Evolutionary conservation across 2,329 filamentous ascomycete genomes (phyloP), one percentile per base, ranked within the genome.

Genomic region (Scortechinia acanthostroma): DNA sequence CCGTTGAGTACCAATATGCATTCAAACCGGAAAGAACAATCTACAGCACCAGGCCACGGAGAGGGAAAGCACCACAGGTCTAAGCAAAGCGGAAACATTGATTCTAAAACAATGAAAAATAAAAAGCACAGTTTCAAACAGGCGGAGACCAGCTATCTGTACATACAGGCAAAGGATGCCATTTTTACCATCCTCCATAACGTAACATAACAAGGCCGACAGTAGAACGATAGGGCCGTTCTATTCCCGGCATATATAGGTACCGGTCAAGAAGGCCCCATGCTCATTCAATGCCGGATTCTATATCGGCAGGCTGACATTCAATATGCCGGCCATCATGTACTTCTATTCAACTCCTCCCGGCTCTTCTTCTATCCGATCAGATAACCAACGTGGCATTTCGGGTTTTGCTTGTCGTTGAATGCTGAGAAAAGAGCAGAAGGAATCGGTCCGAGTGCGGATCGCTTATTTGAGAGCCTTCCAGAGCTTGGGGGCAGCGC

Each of bases 401-500:
- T n/a, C n/a, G n/a, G n/a, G n/a, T n/a, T n/a, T n/a, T n/a, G n/a
- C n/a, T n/a, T n/a, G n/a, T n/a, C n/a, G n/a, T n/a, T n/a, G n/a
- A n/a, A n/a, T n/a, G n/a, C n/a, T n/a, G n/a, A n/a, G n/a, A n/a
- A n/a, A n/a, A n/a, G n/a, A n/a, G n/a, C n/a, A n/a, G n/a, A n/a
- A n/a, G n/a, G n/a, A n/a, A n/a, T n/a, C n/a, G n/a, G n/a, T n/a
- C n/a, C n/a, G n/a, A n/a, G n/a, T 30, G 10, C 10, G 35, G 20
- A 17, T 19, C 35, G 44, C 71, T 78, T 95, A 97, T 80, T 91
- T 94, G 66, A 97, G 86, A 69, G 83, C 74, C 53, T 83, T 79
- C 81, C 89, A 98, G 60, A 98, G 86, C 83, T 95, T 96, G 60
- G 91, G 91, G 46, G 93, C 93, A 51, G 93, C 91, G 66, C 93